Base-by-base conservation (phyloP, 352 stramenopile species). In the Globisporangium megalacanthum region DNA sequence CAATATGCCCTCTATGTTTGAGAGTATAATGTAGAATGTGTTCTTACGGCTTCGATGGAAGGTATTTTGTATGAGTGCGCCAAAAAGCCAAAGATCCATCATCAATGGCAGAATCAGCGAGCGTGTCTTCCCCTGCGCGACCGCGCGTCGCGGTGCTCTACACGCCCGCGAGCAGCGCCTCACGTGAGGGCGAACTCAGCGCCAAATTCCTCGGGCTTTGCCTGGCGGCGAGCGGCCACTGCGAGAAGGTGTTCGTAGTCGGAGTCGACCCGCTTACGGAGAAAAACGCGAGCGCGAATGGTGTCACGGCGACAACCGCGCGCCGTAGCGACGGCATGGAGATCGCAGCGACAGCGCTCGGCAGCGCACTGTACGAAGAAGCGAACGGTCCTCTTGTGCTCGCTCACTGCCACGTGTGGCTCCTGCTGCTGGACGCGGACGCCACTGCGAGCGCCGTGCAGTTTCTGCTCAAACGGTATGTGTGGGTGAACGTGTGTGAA, bases 171-270 rank as follows among this genome's bases (percentile, higher is more conserved):
- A 88, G 79, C 60, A 54, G 46, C 9, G 39, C 69, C 19, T 86
- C 75, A 29, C 63, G 65, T n/a, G 82, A 92, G 62, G 68, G 78
- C 22, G 69, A 77, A 65, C 69, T 78, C 31, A 62, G 88, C 19
- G 82, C 82, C 49, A 73, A 70, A 54, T 92, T 88, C 56, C 44
- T 89, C 42, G 77, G 73, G 8, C 59, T 92, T 9, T 83, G 72
- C 46, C 20, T 87, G 50, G 74, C 72, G 6, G 64, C 67, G 13
- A 85, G 75, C 15, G 75, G 79, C 9, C 64, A 69, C 11, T 86
- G 71, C 53, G 55, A 66, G 53, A 77, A 77, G 49, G 74, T 73
- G 51, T 70, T 70, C 50, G 75, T 89, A 15, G 69, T 76, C 13
- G 46, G 68, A 2, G n/a, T 64, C 47, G 56, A 63, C 11, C 29